A percentile compares a stretch with the other conserved stretches of the same genome.
phyloP scores from a whole-genome alignment of 2,329 filamentous ascomycete genomes.

The Coniochaeta sp. region DNA sequence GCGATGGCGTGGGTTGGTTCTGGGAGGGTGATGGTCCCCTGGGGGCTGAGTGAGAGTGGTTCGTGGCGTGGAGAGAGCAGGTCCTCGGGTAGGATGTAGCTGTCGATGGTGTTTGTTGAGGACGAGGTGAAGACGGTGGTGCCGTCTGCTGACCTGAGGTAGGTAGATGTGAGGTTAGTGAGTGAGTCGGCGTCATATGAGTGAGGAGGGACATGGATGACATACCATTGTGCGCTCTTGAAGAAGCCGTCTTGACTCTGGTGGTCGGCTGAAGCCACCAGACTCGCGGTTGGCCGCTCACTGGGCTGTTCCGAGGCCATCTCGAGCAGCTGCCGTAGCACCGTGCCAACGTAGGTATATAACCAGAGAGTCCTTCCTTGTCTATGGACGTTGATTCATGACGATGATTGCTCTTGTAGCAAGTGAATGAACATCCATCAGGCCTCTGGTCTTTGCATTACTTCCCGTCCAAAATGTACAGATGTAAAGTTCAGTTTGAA shows the following conservation, averaged over 20 bases:
- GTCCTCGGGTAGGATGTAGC: conserved; percentile 49
- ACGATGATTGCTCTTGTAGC: too few relatives aligned
- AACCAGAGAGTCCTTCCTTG: too few relatives aligned
- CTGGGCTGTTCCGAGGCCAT: background rate
- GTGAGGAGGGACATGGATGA: background rate
- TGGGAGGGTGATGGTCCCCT: conserved; percentile 41
- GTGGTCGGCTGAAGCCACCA: background rate
- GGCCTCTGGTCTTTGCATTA: too few relatives aligned
- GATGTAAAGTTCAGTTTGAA: too few relatives aligned
- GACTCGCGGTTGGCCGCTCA: background rate
- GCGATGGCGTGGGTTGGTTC: conserved; percentile 46
- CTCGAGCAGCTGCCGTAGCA: background rate
- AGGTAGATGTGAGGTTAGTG: background rate
- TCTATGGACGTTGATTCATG: too few relatives aligned
- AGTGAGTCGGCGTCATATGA: background rate
- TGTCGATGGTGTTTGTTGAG: conserved; percentile 45
- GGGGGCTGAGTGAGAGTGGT: conserved; percentile 32
- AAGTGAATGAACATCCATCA: too few relatives aligned
- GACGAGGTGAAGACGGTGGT: conserved; percentile 49
- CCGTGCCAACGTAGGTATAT: too few relatives aligned
- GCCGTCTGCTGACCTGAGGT: conserved; percentile 51
- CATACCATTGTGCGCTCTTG: conserved; percentile 33
- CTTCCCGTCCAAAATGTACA: too few relatives aligned
- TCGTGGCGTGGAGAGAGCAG: conserved; percentile 35
- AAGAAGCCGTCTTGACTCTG: conserved; percentile 19